Evolutionary conservation across 2,329 filamentous ascomycete genomes (phyloP), one percentile per base, ranked within the genome.

Genomic region (Penicillium rolfsii): DNA sequence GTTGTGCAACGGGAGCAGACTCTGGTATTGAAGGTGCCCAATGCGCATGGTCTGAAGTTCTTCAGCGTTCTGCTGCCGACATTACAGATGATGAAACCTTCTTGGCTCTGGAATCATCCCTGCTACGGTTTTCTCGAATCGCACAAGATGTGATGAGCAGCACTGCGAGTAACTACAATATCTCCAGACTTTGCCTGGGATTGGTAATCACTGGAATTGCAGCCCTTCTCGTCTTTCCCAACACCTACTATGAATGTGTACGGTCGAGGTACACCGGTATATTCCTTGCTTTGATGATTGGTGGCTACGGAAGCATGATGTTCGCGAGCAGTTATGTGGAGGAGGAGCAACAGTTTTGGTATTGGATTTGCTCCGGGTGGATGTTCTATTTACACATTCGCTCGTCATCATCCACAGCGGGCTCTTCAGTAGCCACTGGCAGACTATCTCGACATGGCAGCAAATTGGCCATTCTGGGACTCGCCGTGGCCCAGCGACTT

Each of bases 321-420:
- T 98, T 98, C 77, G 94, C 93, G 9, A 97, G 91, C 74, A 98
- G 93, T 72, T 99, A 95, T 74, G 92, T 99, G 2, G 95, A 99
- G 76, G 95, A 99, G 78, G 95, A 99, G 75, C 95, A 99, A 53
- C 92, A 98, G 67, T 97, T 97, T 74, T 99, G 95, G 95, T 98
- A 99, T 77, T 98, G 94, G 93, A 79, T 87, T 1, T 85, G 89
- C 0, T 75, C 75, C 19, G 78, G 74, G 33, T 81, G 78, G 77
- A 77, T 82, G 48, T 74, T 81, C 58, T 80, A 80, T 60, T 73
- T 87, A 12, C 80, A 82, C 66, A 64, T 80, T 41, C 76, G 65
- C 65, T 73, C 71, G 8, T 14, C 59, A 45, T 56, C 58, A 30
- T 54, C 50, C 19, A 62, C 22, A 30, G 5, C n/a, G 22, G 12